These are phyloP conservation scores for Tuber brumale DNA, from an alignment of 495 filamentous ascomycete genomes.

Conservation along the genomic window DNA sequence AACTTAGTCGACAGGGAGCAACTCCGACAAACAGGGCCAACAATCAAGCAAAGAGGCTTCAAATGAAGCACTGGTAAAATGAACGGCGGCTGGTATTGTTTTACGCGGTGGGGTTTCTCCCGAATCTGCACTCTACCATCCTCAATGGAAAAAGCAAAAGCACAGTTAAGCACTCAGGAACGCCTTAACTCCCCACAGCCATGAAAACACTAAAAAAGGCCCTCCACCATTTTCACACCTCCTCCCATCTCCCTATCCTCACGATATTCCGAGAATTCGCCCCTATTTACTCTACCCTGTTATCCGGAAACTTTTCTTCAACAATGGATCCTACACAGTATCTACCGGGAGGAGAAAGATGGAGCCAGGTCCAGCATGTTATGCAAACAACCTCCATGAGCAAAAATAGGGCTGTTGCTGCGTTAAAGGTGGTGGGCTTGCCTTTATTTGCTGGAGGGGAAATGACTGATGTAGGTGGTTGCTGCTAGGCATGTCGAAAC, in stretches of 20 bases:
- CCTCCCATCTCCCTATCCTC: not conserved
- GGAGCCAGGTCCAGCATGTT: not conserved
- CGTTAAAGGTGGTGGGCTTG: not conserved
- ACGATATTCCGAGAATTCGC: not conserved
- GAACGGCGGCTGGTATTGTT: not conserved
- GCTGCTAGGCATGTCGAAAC: not conserved
- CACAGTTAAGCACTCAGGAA: not conserved
- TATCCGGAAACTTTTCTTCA: not conserved
- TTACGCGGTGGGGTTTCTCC: not conserved
- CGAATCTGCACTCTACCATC: not conserved
- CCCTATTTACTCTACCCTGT: not conserved
- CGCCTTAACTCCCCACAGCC: not conserved
- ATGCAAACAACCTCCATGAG: not conserved
- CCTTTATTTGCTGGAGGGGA: not conserved
- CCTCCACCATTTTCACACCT: not conserved
- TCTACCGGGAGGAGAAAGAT: not conserved
- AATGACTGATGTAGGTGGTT: constrained; percentile 5
- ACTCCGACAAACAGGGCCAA: not conserved
- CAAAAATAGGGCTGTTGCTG: not conserved
- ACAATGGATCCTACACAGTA: not conserved
- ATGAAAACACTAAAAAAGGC: not conserved
- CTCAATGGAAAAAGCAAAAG: not conserved
- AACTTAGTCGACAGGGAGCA: not conserved
- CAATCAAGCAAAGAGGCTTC: not conserved
- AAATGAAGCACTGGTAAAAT: not conserved